Base-by-base conservation (phyloP, 768 basidiomycete genomes). In the Multifurca ochricompacta region DNA sequence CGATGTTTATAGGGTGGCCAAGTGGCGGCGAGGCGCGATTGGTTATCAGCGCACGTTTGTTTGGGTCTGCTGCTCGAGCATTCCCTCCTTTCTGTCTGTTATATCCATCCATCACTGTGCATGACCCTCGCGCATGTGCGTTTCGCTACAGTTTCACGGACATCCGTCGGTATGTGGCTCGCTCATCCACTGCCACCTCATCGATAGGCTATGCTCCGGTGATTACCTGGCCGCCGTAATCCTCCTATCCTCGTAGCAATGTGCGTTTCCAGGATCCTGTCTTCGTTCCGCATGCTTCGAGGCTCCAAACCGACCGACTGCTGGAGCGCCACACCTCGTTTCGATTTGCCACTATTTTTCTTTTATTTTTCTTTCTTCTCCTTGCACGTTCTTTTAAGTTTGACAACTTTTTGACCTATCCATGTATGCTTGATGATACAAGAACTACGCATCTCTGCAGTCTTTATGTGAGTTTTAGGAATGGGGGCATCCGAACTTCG, bases 161-260 rank as follows among this genome's bases (percentile, higher is more conserved):
- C 25, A 27, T 35, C 21, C 19, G 27, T 34, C 47, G 32, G 37
- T 48, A 34, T 16, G 46, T 48, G 36, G 47, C 42, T 46, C 21
- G 13, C 21, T 19, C 27, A 39, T 41, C 46, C 43, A 47, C 47
- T 32, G 58, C 54, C 49, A 44, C 54, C 35, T 28, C 41, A 58
- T 49, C 56, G 58, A 48, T 48, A 18, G 34, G 48, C 32, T 28
- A 41, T 48, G 32, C 39, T 34, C 28, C 23, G 37, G 48, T 37
- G 19, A 51, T 47, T 23, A 8, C 19, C 23, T 18, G 40, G n/a
- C 28, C 23, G 8, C 19, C 37, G 27, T 7, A 27, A n/a, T 34
- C 35, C 35, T 27, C 28, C 25, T 36, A 2, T 18, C 46, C 35
- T 37, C 8, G 37, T 37, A 35, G 28, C 34, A 34, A n/a, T 40